These are phyloP conservation scores for Backusella liffmaniae DNA, from an alignment of 192 early-diverging fungal species.

Conservation along the genomic window DNA sequence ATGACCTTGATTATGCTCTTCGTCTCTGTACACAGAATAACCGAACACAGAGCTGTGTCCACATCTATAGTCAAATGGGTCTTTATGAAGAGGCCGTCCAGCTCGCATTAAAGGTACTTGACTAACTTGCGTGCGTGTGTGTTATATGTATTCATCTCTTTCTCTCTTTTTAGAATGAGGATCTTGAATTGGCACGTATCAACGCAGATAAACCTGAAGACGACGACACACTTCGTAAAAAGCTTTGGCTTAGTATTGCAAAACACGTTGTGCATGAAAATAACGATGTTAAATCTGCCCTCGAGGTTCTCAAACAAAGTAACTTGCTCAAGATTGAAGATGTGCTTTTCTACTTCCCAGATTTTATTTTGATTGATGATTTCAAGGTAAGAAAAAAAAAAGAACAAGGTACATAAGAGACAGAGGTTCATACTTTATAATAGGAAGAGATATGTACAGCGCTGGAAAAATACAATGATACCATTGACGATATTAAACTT, in stretches of 20 bases:
- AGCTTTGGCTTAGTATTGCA: conserved; percentile 94
- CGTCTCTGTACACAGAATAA: conserved; percentile 83
- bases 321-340: conserved; percentile 92
- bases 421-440: too few relatives aligned
- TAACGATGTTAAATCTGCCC: conserved; percentile 83
- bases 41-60: conserved; percentile 84
- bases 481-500: conserved; percentile 82
- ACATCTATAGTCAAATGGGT: conserved; percentile 85
- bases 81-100: conserved; percentile 93
- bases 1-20: conserved; percentile 90
- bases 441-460: conserved; percentile 87
- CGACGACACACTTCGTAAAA: conserved; percentile 75
- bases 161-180: conserved; percentile 53
- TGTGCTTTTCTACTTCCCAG: conserved; percentile 95
- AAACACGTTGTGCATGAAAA: conserved; percentile 85
- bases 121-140: neutral
- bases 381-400: conserved; percentile 63
- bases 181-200: conserved; percentile 87
- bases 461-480: conserved; percentile 88
- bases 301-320: conserved; percentile 77
- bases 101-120: conserved; percentile 67
- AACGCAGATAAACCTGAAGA: conserved; percentile 94
- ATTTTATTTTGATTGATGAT: conserved; percentile 95
- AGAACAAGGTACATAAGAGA: neutral
- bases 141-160: neutral